Evolutionary conservation across 1,139 yeast genomes (phyloP).

Genomic region (Magnusiomyces ingens): DNA sequence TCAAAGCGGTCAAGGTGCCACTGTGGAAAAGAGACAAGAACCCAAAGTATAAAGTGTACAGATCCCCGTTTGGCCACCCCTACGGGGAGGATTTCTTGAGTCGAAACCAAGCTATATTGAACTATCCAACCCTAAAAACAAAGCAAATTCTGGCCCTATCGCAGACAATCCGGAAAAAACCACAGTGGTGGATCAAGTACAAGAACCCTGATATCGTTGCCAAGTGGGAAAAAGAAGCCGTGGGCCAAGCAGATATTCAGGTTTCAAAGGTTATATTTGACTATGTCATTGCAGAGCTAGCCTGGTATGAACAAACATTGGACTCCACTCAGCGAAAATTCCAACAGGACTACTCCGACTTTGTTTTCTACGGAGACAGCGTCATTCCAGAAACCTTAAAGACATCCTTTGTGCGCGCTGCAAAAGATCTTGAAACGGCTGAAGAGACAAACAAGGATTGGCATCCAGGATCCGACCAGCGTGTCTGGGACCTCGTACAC

Average conservation of each 20-base stretch:
- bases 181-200: constrained; percentile 35
- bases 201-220: constrained; percentile 27
- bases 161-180: constrained; percentile 30
- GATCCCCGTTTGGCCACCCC: neutral
- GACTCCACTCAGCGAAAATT: constrained; percentile 11
- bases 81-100: neutral
- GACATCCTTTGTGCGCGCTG: no score
- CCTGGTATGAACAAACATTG: constrained; percentile 12
- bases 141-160: constrained; percentile 30
- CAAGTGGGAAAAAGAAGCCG: constrained; percentile 36
- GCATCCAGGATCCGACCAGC: constrained; percentile 37
- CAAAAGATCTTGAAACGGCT: constrained; percentile 10
- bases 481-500: constrained; percentile 40
- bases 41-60: neutral
- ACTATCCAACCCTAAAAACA: constrained; percentile 21
- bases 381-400: constrained; percentile 18
- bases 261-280: constrained; percentile 8
- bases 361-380: constrained; percentile 15
- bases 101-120: neutral
- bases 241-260: neutral
- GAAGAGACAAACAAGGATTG: constrained; percentile 48
- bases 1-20: neutral
- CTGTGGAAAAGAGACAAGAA: no score
- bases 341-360: constrained; percentile 13
- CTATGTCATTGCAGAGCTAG: constrained; percentile 21